Percentiles rank a stretch among this genome's conserved stretches.
These are phyloP conservation scores for Seminavis robusta DNA, from an alignment of 108 stramenopile genomes.

Conservation along the genomic window DNA sequence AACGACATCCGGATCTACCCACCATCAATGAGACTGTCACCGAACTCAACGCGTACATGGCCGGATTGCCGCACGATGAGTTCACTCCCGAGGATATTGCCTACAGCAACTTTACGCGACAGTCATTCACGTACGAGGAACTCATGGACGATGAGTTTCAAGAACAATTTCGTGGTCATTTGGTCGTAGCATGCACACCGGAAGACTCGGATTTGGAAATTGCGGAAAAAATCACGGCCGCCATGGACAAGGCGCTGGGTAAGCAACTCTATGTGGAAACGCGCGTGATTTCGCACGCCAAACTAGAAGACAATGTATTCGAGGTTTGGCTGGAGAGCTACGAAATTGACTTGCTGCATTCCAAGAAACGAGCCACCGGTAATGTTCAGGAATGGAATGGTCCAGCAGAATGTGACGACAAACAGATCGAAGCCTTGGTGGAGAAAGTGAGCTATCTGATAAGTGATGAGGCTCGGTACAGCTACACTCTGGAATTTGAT, in stretches of 20 bases:
- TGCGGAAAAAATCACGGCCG: conserved; percentile 70
- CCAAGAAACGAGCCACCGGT: conserved; percentile 54
- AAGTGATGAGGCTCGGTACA: conserved; percentile 72
- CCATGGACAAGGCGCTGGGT: conserved; percentile 72
- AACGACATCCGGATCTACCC: conserved; percentile 58
- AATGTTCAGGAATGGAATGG: conserved; percentile 58
- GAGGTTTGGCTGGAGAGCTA: conserved; percentile 87
- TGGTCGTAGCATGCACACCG: conserved; percentile 71
- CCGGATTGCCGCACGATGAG: conserved; percentile 48
- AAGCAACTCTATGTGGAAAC: conserved; percentile 81
- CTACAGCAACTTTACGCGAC: conserved; percentile 40
- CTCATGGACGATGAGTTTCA: conserved; percentile 59
- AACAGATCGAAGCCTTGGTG: conserved; percentile 66
- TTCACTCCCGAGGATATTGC: conserved; percentile 42
- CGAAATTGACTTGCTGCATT: conserved; percentile 79
- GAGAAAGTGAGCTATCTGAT: conserved; percentile 60
- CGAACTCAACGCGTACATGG: conserved; percentile 56
- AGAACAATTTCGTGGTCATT: conserved; percentile 73
- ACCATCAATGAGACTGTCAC: conserved; percentile 55
- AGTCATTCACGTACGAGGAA: conserved; percentile 20
- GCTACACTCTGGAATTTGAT: conserved; percentile 45
- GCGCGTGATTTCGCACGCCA: conserved; percentile 67
- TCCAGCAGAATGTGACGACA: conserved; percentile 66
- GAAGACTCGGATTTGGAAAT: conserved; percentile 59
- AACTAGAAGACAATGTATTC: conserved; percentile 72